phyloP scores from a whole-genome alignment of 176 grass and related monocot species.

The Cenchrus purpureus region DNA sequence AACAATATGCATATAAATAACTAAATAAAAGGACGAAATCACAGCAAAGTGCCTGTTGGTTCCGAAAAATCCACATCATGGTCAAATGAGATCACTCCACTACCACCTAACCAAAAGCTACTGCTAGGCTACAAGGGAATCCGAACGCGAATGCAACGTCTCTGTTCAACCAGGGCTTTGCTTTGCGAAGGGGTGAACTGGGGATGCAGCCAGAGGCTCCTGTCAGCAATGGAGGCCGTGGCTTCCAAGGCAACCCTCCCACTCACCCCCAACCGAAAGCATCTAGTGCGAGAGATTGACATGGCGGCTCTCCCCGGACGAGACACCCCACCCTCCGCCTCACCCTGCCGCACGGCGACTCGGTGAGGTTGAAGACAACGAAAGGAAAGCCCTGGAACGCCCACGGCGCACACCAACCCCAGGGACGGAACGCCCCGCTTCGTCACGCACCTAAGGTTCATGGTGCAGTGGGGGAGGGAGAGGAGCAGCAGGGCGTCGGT shows the following conservation, averaged over 20 bases:
- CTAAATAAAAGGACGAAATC: neutral
- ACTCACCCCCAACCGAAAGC: constrained; percentile 33
- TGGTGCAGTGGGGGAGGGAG: constrained; percentile 33
- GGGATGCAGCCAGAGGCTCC: constrained; percentile 20
- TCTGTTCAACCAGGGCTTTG: constrained; percentile 56
- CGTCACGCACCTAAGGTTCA: constrained; percentile 32
- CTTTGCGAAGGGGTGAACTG: constrained; percentile 73
- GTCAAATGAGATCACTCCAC: constrained; percentile 40
- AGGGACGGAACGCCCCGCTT: constrained; percentile 33
- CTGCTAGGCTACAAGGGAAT: constrained; percentile 27
- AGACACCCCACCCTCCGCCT: constrained; percentile 45
- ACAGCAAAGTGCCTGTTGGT: neutral
- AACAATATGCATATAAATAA: neutral
- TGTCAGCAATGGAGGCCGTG: constrained; percentile 19
- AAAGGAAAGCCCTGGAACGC: constrained; percentile 38
- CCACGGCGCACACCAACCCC: constrained; percentile 45
- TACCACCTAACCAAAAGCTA: constrained; percentile 45
- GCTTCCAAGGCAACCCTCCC: constrained; percentile 54
- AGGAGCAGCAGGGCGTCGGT: neutral
- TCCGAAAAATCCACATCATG: constrained; percentile 27
- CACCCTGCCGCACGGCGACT: constrained; percentile 6
- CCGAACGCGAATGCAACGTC: constrained; percentile 30
- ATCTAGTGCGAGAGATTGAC: constrained; percentile 27
- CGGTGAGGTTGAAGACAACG: constrained; percentile 33
- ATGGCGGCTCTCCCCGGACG: constrained; percentile 41